Evolutionary conservation across 441 rosid species (phyloP), one percentile per base, ranked within the genome.

Genomic region (Manihot esculenta): DNA sequence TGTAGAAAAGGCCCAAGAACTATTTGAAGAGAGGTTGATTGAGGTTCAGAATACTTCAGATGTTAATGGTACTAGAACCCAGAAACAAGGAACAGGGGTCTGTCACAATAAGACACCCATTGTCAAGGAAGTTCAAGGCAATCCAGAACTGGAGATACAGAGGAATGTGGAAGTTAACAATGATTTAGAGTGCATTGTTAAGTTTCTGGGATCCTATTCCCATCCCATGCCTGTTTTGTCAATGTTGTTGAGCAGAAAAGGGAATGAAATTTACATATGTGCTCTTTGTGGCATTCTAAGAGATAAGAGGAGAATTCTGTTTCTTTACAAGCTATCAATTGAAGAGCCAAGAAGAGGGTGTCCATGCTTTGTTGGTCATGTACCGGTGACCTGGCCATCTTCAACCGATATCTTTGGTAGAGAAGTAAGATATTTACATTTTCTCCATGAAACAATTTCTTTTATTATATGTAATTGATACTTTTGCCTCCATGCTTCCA

Each of bases 301-400:
- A 64, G 84, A 87, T 63, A 79, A 69, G 67, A 72, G 70, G 44
- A 81, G 84, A 75, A 88, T 84, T 72, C 69, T 95, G 62, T 87
- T 89, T 75, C 64, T 89, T 75, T 93, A 95, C 81, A 91, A 83
- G 80, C 41, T 91, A 64, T 77, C 79, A 71, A 71, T 76, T 76
- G 80, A 85, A 76, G 86, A 79, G 69, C 82, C 83, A 72, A 78
- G 67, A 58, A 75, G 49, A 74, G 97, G 96, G 76, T 72, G 83
- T 74, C 98, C 99, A 74, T 86, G 84, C 56, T 78, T 84, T 75
- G 70, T 89, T 77, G 98, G 98, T 77, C 80, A 88, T 76, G 84
- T 95, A 23, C 69, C 83, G 59, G 77, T 82, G 60, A 73, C 64
- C 49, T 74, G 88, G 64, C 91, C 96, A 57, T 73, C 67, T 79